Base-by-base conservation (phyloP, 2,329 filamentous ascomycete species). In the Penicillium sp. region DNA sequence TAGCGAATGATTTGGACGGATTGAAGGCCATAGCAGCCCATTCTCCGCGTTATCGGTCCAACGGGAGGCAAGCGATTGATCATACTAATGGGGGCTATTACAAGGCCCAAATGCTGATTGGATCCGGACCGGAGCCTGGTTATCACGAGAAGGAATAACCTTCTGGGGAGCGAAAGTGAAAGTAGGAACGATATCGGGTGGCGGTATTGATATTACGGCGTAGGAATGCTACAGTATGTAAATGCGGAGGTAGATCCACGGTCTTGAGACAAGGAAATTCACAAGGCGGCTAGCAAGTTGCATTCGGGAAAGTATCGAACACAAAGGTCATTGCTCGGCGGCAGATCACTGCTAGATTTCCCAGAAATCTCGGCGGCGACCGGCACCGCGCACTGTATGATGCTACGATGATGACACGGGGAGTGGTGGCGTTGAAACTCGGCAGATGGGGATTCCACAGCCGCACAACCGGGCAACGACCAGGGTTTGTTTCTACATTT, bases 321-420 rank as follows among this genome's bases (percentile, higher is more conserved):
- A n/a, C n/a, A 25, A 8, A 35, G 33, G n/a, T 8, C 8, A 18
- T 16, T n/a, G 30, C 20, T n/a, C 30, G 30, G 28, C 31, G 52
- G 53, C 20, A 42, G 53, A 58, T 53, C 50, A 24, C 35, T 53
- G 46, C 42, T 30, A 46, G 36, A 40, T 46, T 45, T 5, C 14
- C 25, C 24, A 16, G 24, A 44, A 24, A 46, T 52, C 41, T 61
- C 57, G 60, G 58, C 54, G 50, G 45, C 46, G 48, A 61, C 58
- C 57, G 59, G 44, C 40, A 28, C 22, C 30, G 43, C 33, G 31
- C 18, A 24, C 35, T 57, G 50, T 45, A 63, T 63, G 61, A 63
- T 63, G 60, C 54, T 50, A 53, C 46, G 48, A 63, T 63, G 61
- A 63, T 62, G 60, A 60, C 56, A 57, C 53, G 46, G 56, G 41